A percentile compares a stretch with the other conserved stretches of the same genome.
Conservation (phyloP, 1,284 basidiomycete species). For the Coniophora puteana region DNA sequence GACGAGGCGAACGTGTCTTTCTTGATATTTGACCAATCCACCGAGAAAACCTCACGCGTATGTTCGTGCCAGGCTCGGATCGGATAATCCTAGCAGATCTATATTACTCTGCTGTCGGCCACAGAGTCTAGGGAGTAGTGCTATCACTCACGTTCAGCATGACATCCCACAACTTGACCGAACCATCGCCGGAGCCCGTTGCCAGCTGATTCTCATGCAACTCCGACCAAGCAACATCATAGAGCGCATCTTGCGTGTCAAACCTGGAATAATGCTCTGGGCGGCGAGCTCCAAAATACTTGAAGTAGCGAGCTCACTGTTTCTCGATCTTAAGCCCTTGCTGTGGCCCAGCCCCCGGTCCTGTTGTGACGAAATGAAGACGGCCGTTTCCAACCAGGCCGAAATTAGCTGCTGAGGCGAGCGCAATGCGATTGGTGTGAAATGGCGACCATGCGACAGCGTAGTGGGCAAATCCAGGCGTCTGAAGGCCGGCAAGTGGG, state of each 20-base stretch:
- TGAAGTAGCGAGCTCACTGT: conserved; percentile 43
- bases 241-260: conserved; percentile 92
- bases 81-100: conserved; percentile 70
- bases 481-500: conserved; percentile 55
- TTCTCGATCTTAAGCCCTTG: conserved; percentile 58
- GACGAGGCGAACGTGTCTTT: conserved; percentile 88
- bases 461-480: conserved; percentile 88
- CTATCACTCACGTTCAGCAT: conserved; percentile 71
- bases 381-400: conserved; percentile 94
- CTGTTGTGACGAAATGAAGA: conserved; percentile 64
- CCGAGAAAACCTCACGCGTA: conserved; percentile 87
- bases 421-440: conserved; percentile 75
- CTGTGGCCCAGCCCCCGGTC: conserved; percentile 42
- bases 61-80: conserved; percentile 95
- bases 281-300: conserved; percentile 14
- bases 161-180: conserved; percentile 89
- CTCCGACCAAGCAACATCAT: conserved; percentile 92
- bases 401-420: conserved; percentile 92
- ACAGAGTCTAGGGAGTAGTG: conserved; percentile 3
- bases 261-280: conserved; percentile 52
- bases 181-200: conserved; percentile 88
- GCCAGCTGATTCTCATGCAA: conserved; percentile 92
- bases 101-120: conserved; percentile 19
- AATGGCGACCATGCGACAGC: conserved; percentile 91
- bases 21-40: conserved; percentile 95